Evolutionary conservation across 2,329 filamentous ascomycete genomes (phyloP).

Genomic region (Pseudophaeomoniella oleicola): DNA sequence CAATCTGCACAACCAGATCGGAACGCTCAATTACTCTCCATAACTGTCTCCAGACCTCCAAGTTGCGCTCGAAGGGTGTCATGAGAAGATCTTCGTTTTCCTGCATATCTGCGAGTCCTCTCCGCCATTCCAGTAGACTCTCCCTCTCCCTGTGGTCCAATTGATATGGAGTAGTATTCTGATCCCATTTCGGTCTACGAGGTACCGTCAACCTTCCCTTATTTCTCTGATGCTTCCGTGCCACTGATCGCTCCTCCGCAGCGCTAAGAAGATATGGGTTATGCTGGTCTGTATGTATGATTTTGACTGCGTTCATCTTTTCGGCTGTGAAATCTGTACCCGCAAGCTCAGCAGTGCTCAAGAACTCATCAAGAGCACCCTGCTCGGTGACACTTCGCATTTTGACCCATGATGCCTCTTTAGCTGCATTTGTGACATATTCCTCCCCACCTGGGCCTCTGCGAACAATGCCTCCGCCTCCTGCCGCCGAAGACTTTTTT

Average conservation of each 20-base stretch:
- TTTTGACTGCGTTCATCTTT: slow-evolving; percentile 98
- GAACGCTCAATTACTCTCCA: slow-evolving; percentile 97
- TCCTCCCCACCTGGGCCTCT: slow-evolving; percentile 64
- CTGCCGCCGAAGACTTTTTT: slow-evolving; percentile 51
- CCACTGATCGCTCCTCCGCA: slow-evolving; percentile 62
- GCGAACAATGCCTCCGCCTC: slow-evolving; percentile 53
- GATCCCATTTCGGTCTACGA: slow-evolving; percentile 76
- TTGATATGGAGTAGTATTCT: slow-evolving; percentile 66
- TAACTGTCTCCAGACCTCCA: slow-evolving; percentile 94
- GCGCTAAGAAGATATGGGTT: slow-evolving; percentile 86
- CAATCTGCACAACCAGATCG: slow-evolving; percentile 92
- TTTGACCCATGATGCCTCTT: slow-evolving; percentile 95
- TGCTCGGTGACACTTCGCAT: slow-evolving; percentile 99
- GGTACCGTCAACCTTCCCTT: slow-evolving; percentile 71
- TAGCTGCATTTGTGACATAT: slow-evolving; percentile 80
- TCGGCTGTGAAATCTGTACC: slow-evolving; percentile 97
- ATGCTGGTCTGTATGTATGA: slow-evolving; percentile 90
- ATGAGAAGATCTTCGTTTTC: slow-evolving; percentile 89
- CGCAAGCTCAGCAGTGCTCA: slow-evolving; percentile 90
- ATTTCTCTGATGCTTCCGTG: slow-evolving; percentile 74
- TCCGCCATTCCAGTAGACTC: slow-evolving; percentile 71
- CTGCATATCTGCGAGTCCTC: slow-evolving; percentile 80
- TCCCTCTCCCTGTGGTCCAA: slow-evolving; percentile 68
- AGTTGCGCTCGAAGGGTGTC: slow-evolving; percentile 93
- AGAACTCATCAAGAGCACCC: slow-evolving; percentile 87